These are phyloP conservation scores for Dissoconium aciculare DNA, from an alignment of 2,329 filamentous ascomycete species.

Conservation along the genomic window DNA sequence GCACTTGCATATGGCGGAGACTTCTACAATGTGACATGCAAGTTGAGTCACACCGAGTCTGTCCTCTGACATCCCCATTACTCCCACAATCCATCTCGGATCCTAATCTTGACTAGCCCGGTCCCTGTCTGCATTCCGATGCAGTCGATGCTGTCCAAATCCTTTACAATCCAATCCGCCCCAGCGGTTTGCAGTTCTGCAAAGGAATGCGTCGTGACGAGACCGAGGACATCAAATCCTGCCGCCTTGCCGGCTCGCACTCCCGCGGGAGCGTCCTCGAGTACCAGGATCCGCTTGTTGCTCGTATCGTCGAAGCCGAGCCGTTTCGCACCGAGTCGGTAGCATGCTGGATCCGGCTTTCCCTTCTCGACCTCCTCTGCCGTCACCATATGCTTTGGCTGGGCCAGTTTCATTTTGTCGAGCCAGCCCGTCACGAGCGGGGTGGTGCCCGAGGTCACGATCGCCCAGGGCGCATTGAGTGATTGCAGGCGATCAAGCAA, in stretches of 20 bases:
- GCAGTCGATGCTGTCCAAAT: slow-evolving; percentile 59
- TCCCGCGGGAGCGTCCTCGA: slow-evolving; percentile 82
- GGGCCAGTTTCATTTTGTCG: slow-evolving; percentile 33
- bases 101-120: slow-evolving; percentile 51
- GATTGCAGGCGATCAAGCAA: slow-evolving; percentile 15
- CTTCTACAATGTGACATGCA: no score
- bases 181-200: slow-evolving; percentile 57
- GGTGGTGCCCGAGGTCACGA: slow-evolving; percentile 44
- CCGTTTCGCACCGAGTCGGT: slow-evolving; percentile 29
- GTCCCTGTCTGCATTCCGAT: slow-evolving; percentile 38
- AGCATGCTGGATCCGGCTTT: slow-evolving; percentile 38
- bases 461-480: slow-evolving; percentile 60
- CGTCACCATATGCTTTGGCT: slow-evolving; percentile 33
- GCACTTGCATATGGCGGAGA: no score
- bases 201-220: slow-evolving; percentile 68
- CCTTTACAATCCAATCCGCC: slow-evolving; percentile 77
- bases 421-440: slow-evolving; percentile 37
- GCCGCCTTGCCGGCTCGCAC: slow-evolving; percentile 72
- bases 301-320: slow-evolving; percentile 22
- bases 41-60: no score
- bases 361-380: slow-evolving; percentile 36
- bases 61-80: no score
- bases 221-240: slow-evolving; percentile 69
- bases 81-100: slow-evolving; percentile 45
- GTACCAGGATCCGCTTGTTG: slow-evolving; percentile 46